Conservation (phyloP, 2,329 filamentous ascomycete genomes). For the Nothomitra cinnamomea region DNA sequence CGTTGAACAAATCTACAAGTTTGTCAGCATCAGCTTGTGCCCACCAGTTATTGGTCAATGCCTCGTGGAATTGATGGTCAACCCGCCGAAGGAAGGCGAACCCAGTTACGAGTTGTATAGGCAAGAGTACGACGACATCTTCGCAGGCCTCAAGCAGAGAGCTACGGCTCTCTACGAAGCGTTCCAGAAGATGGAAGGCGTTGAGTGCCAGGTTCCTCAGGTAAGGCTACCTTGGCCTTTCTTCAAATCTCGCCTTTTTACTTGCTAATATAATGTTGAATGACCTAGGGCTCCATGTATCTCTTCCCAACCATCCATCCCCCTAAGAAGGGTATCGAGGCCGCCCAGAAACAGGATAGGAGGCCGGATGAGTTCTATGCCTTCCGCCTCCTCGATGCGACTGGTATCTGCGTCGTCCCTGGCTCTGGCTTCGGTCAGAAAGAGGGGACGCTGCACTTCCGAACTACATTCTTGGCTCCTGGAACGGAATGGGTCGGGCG, state of each 20-base stretch:
- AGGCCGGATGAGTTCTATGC: constrained; percentile 87
- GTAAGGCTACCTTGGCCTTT: constrained; percentile 22
- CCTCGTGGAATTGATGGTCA: constrained; percentile 93
- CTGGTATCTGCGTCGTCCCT: constrained; percentile 85
- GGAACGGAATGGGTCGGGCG: constrained; percentile 87
- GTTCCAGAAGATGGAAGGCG: constrained; percentile 89
- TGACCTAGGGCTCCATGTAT: constrained; percentile 71
- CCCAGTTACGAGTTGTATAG: constrained; percentile 72
- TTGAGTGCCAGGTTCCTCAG: constrained; percentile 70
- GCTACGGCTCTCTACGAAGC: constrained; percentile 77
- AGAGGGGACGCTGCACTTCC: constrained; percentile 79
- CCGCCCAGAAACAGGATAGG: constrained; percentile 56
- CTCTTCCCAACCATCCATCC: constrained; percentile 89
- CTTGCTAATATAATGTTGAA: constrained; percentile 21
- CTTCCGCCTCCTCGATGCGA: constrained; percentile 76
- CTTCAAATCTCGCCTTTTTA: neutral
- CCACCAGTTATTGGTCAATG: constrained; percentile 92
- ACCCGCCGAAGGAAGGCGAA: constrained; percentile 71
- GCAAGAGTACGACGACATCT: constrained; percentile 72
- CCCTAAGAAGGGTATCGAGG: constrained; percentile 56
- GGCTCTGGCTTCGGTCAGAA: constrained; percentile 90
- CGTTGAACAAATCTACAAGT: constrained; percentile 93
- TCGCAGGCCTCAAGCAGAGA: constrained; percentile 57
- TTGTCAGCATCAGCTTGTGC: constrained; percentile 92
- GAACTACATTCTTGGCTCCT: constrained; percentile 90